Base-by-base conservation (phyloP, 2,329 filamentous ascomycete species). In the Periconia macrospinosa region DNA sequence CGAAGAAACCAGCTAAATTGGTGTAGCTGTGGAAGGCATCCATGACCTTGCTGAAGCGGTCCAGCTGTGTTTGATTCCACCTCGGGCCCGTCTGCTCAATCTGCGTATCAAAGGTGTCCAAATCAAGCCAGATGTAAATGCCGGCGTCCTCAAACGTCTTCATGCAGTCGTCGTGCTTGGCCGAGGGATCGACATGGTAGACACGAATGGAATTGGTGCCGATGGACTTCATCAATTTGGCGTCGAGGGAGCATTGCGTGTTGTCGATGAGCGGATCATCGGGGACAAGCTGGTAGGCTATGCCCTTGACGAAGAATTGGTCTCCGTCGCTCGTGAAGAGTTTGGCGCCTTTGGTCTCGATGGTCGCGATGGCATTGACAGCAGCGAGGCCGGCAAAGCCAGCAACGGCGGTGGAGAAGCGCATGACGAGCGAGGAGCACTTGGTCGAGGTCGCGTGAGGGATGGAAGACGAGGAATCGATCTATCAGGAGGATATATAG, bases 131-230 rank as follows among this genome's bases (percentile, higher is more conserved):
- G 50, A 91, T 75, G 71, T 96, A 95, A 71, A 96, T 93, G 53
- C 90, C 90, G 41, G 86, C 88, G 63, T 91, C 85, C 13, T 84
- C 86, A 70, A 96, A 90, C 1, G 86, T 87, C 50, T 80, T 80
- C 90, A 96, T 95, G 77, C 91, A 96, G 18, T 81, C 87, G 53
- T 83, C 80, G 73, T 96, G 92, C 70, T 93, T 79, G 30, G 77
- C 84, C 2, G 75, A 72, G 1, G 89, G 78, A 65, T 95, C 87
- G 56, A 96, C 90, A 68, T 96, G 91, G 75, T 96, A 96, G 54
- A 94, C 89, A 53, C 92, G 90, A 66, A 96, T 91, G 30, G 88
- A 82, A 72, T 96, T 96, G 70, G 89, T 85, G 57, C 90, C 91
- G 50, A 96, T 79, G 17, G 86, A 84, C 72, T 90, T 83, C 89